A percentile compares a stretch with the other conserved stretches of the same genome.
These are phyloP conservation scores for Bifiguratus adelaidae DNA, from an alignment of 192 early-diverging fungal species.

Conservation along the genomic window DNA sequence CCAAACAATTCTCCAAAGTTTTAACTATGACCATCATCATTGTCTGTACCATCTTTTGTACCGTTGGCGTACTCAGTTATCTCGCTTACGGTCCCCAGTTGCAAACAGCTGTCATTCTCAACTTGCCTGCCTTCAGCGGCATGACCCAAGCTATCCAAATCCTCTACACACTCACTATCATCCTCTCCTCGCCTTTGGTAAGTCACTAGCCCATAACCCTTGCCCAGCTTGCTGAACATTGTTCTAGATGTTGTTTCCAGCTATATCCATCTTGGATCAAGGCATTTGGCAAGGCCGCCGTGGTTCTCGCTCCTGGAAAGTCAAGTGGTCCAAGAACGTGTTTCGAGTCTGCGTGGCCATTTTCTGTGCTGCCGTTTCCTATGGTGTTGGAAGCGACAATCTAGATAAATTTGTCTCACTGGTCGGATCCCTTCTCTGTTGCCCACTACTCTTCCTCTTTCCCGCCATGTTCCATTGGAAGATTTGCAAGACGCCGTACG, in stretches of 20 bases:
- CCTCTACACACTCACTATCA: constrained; percentile 78
- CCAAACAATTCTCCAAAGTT: constrained; percentile 65
- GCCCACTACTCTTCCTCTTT: constrained; percentile 72
- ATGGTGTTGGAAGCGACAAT: constrained; percentile 51
- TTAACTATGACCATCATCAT: constrained; percentile 51
- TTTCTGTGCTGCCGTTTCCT: constrained; percentile 54
- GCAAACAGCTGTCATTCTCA: constrained; percentile 71
- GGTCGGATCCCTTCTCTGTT: constrained; percentile 69
- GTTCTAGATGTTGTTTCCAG: constrained; percentile 78
- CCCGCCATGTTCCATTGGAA: constrained; percentile 73
- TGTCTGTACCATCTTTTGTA: constrained; percentile 55
- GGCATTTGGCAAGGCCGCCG: constrained; percentile 50
- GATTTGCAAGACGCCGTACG: constrained; percentile 27
- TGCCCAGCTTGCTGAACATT: no score
- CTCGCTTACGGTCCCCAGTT: constrained; percentile 66
- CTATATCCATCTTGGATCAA: constrained; percentile 73
- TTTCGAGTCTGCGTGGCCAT: constrained; percentile 49
- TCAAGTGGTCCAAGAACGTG: constrained; percentile 66
- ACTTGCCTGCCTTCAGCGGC: constrained; percentile 64
- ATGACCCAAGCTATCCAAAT: constrained; percentile 58
- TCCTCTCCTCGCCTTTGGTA: constrained; percentile 50
- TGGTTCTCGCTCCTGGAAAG: constrained; percentile 28
- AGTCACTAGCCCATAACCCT: no score
- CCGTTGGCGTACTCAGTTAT: constrained; percentile 68
- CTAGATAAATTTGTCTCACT: constrained; percentile 82